Conservation (phyloP, 1,139 yeast species). For the Candida sp. region DNA sequence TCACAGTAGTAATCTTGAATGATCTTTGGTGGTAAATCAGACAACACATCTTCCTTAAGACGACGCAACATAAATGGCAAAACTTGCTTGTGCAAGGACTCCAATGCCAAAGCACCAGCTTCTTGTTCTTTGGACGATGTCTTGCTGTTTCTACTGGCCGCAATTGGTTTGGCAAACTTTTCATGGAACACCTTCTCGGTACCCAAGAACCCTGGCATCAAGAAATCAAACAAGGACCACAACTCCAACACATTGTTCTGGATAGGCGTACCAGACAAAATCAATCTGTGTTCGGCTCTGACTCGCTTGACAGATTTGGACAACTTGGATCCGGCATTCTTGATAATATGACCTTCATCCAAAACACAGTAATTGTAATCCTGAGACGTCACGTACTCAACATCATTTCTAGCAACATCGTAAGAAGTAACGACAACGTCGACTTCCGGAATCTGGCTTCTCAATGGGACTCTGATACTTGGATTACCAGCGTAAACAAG, state of each 20-base stretch:
- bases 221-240: slow-evolving; percentile 96
- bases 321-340: slow-evolving; percentile 87
- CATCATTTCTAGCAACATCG: slow-evolving; percentile 95
- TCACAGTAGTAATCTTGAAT: slow-evolving; percentile 99
- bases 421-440: slow-evolving; percentile 95
- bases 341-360: slow-evolving; percentile 98
- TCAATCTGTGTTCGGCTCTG: slow-evolving; percentile 86
- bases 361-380: slow-evolving; percentile 94
- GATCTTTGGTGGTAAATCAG: slow-evolving; percentile 97
- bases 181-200: slow-evolving; percentile 95
- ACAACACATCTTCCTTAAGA: slow-evolving; percentile 93
- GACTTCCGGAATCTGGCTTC: slow-evolving; percentile 54
- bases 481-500: slow-evolving; percentile 96
- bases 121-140: slow-evolving; percentile 96
- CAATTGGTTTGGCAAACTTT: slow-evolving; percentile 96
- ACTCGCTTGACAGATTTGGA: slow-evolving; percentile 87
- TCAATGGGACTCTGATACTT: slow-evolving; percentile 61
- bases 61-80: slow-evolving; percentile 96
- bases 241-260: slow-evolving; percentile 96
- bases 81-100: slow-evolving; percentile 95
- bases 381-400: slow-evolving; percentile 58
- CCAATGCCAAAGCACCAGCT: slow-evolving; percentile 95
- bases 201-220: slow-evolving; percentile 99
- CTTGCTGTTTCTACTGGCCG: slow-evolving; percentile 90
- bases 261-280: slow-evolving; percentile 96